These are phyloP conservation scores for Lotmaria passim DNA, from an alignment of 208 protist species.

Conservation along the genomic window DNA sequence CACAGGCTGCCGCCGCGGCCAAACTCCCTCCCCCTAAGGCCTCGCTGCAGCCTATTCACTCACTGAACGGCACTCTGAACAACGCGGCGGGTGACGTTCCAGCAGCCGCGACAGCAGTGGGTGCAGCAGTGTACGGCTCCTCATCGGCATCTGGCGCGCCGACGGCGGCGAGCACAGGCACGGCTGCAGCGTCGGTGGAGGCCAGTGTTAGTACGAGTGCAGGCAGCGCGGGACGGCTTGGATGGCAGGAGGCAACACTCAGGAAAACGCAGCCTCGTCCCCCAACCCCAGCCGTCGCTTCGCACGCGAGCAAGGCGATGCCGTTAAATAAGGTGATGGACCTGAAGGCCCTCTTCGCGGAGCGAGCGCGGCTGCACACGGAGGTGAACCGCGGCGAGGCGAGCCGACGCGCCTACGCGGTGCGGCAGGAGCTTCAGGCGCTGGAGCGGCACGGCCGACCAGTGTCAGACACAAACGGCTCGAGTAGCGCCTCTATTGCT, in stretches of 20 bases:
- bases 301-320: slow-evolving; percentile 32
- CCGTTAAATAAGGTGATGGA: slow-evolving; percentile 46
- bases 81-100: background rate
- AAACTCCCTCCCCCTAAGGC: slow-evolving; percentile 20
- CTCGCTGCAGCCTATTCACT: slow-evolving; percentile 18
- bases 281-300: slow-evolving; percentile 60
- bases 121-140: background rate
- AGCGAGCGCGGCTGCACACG: slow-evolving; percentile 62
- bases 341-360: slow-evolving; percentile 63
- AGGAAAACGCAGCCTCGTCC: slow-evolving; percentile 42
- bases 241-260: slow-evolving; percentile 30
- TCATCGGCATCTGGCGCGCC: background rate
- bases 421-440: slow-evolving; percentile 72
- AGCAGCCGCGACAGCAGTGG: background rate
- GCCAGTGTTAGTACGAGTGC: background rate
- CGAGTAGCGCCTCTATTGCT: background rate
- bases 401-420: slow-evolving; percentile 61
- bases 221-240: background rate
- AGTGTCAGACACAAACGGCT: background rate
- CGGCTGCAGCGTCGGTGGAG: background rate
- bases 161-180: background rate
- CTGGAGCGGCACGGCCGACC: slow-evolving; percentile 50
- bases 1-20: background rate
- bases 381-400: slow-evolving; percentile 66
- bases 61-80: background rate